Conservation (phyloP, 2,329 filamentous ascomycete species). For the Pyricularia pennisetigena region DNA sequence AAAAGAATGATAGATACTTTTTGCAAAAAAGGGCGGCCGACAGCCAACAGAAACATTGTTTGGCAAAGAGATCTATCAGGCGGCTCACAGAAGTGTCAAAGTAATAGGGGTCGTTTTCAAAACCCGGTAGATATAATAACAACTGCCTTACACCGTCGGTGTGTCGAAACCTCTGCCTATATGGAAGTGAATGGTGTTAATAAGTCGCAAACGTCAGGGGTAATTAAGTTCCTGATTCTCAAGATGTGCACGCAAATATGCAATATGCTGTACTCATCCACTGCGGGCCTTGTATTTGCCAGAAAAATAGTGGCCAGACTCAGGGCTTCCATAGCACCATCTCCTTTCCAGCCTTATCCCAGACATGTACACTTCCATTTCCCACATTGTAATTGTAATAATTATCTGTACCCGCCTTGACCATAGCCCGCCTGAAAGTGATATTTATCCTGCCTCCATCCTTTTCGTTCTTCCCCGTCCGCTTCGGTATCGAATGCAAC, state of each 20-base stretch:
- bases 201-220: too few relatives aligned
- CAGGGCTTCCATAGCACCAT: constrained; percentile 28
- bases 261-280: background rate
- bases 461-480: constrained; percentile 51
- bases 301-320: background rate
- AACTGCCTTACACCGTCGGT: too few relatives aligned
- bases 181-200: too few relatives aligned
- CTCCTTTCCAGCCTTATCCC: constrained; percentile 47
- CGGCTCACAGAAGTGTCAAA: too few relatives aligned
- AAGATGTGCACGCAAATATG: background rate
- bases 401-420: constrained; percentile 66
- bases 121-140: too few relatives aligned
- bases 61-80: too few relatives aligned
- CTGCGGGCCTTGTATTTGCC: background rate
- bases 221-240: background rate
- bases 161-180: too few relatives aligned
- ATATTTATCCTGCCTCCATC: constrained; percentile 65
- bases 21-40: too few relatives aligned
- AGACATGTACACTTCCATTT: constrained; percentile 55
- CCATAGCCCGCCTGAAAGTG: constrained; percentile 63
- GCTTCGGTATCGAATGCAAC: constrained; percentile 70
- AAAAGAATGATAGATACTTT: too few relatives aligned
- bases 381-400: constrained; percentile 82
- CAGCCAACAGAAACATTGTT: too few relatives aligned
- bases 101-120: too few relatives aligned